A percentile compares a stretch with the other conserved stretches of the same genome.
Evolutionary conservation across 768 basidiomycete genomes (phyloP).

Genomic region (Pulveroboletus frians): DNA sequence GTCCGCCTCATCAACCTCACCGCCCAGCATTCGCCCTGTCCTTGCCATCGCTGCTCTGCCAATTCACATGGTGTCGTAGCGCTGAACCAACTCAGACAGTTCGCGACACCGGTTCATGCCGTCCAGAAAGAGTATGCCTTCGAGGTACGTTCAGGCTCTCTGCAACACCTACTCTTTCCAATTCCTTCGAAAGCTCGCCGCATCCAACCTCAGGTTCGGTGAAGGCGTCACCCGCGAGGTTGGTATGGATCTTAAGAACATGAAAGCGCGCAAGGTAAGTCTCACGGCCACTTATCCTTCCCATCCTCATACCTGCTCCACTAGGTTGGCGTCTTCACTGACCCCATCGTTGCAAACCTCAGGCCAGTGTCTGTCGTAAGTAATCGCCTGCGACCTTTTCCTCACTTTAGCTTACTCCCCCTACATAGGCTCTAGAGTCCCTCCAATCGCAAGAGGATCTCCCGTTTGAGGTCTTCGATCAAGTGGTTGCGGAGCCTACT

Average conservation of each 20-base stretch:
- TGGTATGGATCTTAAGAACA: conserved; percentile 91
- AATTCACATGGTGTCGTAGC: conserved; percentile 37
- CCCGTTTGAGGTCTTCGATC: conserved; percentile 76
- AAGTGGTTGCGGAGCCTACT: conserved; percentile 85
- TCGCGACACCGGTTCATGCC: conserved; percentile 70
- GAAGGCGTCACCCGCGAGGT: conserved; percentile 88
- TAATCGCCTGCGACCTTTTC: conserved; percentile 1
- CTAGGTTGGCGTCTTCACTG: conserved; percentile 92
- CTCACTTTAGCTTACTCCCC: not conserved
- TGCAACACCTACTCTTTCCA: not conserved
- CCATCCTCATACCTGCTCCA: conserved; percentile 5
- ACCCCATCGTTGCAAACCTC: conserved; percentile 76
- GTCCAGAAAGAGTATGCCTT: conserved; percentile 89
- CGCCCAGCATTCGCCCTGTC: conserved; percentile 68
- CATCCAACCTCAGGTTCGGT: conserved; percentile 83
- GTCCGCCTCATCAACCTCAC: conserved; percentile 66
- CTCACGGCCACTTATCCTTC: not conserved
- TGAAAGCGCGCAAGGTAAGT: conserved; percentile 77
- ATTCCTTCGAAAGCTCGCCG: conserved; percentile 55
- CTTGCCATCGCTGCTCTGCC: conserved; percentile 66
- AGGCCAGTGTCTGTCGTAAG: conserved; percentile 77
- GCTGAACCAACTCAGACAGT: conserved; percentile 59
- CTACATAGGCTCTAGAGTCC: conserved; percentile 61
- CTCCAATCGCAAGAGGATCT: conserved; percentile 75
- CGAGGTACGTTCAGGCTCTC: conserved; percentile 46